These are phyloP conservation scores for Porcisia deanei DNA, from an alignment of 208 protist species.

Conservation along the genomic window DNA sequence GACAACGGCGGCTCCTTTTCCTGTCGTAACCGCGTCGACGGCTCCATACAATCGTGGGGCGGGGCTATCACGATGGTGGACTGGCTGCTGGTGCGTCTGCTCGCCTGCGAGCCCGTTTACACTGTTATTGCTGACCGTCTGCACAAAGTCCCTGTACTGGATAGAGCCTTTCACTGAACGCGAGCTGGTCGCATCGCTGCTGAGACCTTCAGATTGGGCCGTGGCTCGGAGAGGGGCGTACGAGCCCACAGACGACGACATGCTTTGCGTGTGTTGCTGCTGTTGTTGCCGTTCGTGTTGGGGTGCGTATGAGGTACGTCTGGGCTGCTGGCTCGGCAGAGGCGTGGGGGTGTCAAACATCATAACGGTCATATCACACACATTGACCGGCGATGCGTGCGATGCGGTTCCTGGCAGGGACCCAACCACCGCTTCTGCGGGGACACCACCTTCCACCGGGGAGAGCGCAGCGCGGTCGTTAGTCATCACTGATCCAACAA, in stretches of 20 bases:
- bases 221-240: background rate
- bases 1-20: background rate
- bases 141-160: conserved; percentile 3
- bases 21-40: background rate
- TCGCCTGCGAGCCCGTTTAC: background rate
- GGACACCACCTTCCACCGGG: background rate
- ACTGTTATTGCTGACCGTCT: background rate
- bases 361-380: background rate
- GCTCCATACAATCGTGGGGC: background rate
- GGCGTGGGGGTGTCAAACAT: no score
- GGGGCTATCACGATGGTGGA: background rate
- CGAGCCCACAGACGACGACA: background rate
- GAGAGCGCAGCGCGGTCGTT: background rate
- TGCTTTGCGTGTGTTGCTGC: background rate
- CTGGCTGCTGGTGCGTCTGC: background rate
- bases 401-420: background rate
- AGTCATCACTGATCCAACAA: background rate
- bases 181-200: background rate
- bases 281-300: background rate
- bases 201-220: background rate
- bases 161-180: background rate
- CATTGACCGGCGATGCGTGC: background rate
- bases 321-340: no score
- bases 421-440: background rate
- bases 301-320: background rate